Evolutionary conservation across 2,329 filamentous ascomycete genomes (phyloP).

Genomic region (Apiospora sp.): DNA sequence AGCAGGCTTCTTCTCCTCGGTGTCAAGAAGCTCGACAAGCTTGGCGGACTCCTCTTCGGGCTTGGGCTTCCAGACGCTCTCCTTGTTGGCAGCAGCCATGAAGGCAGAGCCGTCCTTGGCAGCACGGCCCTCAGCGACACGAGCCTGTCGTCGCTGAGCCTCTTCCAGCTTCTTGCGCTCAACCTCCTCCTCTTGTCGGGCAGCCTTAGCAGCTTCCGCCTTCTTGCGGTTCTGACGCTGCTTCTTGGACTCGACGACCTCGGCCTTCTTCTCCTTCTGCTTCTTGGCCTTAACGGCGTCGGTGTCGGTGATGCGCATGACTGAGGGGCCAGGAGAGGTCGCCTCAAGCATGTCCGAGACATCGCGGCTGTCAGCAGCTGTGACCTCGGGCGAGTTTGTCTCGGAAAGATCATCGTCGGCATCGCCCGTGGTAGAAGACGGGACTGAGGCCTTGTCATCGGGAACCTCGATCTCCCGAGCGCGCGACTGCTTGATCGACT

Average conservation of each 20-base stretch:
- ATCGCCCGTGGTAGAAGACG: constrained; percentile 77
- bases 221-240: constrained; percentile 93
- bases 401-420: constrained; percentile 84
- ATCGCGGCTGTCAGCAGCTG: constrained; percentile 67
- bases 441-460: constrained; percentile 44
- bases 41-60: constrained; percentile 40
- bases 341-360: constrained; percentile 94
- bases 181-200: constrained; percentile 79
- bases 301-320: constrained; percentile 79
- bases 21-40: constrained; percentile 63
- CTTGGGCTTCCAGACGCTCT: constrained; percentile 48
- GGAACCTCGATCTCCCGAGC: constrained; percentile 58
- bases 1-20: constrained; percentile 54
- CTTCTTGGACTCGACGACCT: constrained; percentile 87
- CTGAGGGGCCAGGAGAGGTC: constrained; percentile 69
- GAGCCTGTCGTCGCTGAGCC: constrained; percentile 82
- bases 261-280: constrained; percentile 68
- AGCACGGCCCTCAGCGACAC: constrained; percentile 81
- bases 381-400: constrained; percentile 68
- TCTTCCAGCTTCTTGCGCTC: constrained; percentile 80
- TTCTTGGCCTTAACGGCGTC: constrained; percentile 69
- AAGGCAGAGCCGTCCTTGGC: constrained; percentile 80
- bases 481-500: constrained; percentile 74
- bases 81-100: constrained; percentile 53
- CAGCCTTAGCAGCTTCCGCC: constrained; percentile 79